Base-by-base conservation (phyloP, 163 green algal species). In the Botryococcus braunii region DNA sequence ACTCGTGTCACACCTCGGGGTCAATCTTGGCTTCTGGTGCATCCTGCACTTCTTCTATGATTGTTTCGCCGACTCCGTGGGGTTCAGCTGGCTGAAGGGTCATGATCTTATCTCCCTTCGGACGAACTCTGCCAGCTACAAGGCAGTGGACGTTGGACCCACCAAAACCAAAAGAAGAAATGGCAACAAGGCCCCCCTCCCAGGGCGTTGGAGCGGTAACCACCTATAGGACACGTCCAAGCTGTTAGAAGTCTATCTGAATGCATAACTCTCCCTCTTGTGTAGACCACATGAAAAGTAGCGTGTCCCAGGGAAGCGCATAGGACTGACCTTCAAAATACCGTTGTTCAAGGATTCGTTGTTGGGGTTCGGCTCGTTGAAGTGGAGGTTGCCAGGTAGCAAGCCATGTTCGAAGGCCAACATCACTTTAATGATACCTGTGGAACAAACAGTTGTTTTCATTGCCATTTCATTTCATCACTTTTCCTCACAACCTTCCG, bases 301-400 rank as follows among this genome's bases (percentile, higher is more conserved):
- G 50, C 2, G 50, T 27, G 9, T 31, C 17, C 3, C 27, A 60
- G 35, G 21, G 50, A 60, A 29, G 35, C n/a, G 27, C 6, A 4
- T 34, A 59, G 39, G 27, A 25, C 62, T n/a, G 27, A 62, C 63
- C 63, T 69, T 69, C 7, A 69, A 35, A 13, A 48, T 50, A 32
- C 63, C 63, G 6, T n/a, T 35, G 11, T 48, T 69, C 8, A 69
- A 35, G 29, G 32, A 47, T 35, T 69, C 63, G 5, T 46, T 47
- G 63, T 69, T 69, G 63, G 63, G 63, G 47, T 47, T 62, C 29
- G 39, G 39, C 62, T 56, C 39, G 11, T 62, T 61, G 63, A 52
- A 69, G 47, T 69, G 63, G 47, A 69, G 63, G 46, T 69, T 69
- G 46, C 63, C 63, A n/a, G 63, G 63, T 27, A 69, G 31, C 17